Evolutionary conservation across 352 stramenopile genomes (phyloP).

Genomic region (Plasmopara muralis): DNA sequence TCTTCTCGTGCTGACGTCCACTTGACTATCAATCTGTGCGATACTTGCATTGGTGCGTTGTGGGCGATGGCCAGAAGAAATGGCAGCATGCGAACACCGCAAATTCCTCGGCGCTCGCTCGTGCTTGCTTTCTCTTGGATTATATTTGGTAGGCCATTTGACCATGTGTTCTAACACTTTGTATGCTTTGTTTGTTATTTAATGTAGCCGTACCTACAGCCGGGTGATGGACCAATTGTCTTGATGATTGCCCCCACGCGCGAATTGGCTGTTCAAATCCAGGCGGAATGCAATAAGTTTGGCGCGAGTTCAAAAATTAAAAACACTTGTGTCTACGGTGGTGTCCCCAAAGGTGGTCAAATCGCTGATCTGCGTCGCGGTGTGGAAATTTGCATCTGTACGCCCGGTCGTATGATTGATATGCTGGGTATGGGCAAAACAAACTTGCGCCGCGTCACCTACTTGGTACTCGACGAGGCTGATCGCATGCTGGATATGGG

Average conservation of each 20-base stretch:
- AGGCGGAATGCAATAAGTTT: slow-evolving; percentile 99
- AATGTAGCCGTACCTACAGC: slow-evolving; percentile 86
- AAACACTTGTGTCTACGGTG: slow-evolving; percentile 98
- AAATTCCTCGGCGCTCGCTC: slow-evolving; percentile 37
- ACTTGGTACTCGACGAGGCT: slow-evolving; percentile 98
- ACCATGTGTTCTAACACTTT: slow-evolving; percentile 23
- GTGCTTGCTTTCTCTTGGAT: slow-evolving; percentile 36
- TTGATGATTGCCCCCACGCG: slow-evolving; percentile 97
- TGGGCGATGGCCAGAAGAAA: slow-evolving; percentile 34
- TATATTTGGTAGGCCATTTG: not conserved
- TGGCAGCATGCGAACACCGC: slow-evolving; percentile 40
- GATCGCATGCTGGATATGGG: slow-evolving; percentile 96
- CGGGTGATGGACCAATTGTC: slow-evolving; percentile 98
- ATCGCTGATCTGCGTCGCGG: slow-evolving; percentile 75
- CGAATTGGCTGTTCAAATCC: slow-evolving; percentile 98
- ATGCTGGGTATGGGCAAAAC: slow-evolving; percentile 95
- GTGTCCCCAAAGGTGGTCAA: slow-evolving; percentile 94
- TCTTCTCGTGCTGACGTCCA: slow-evolving; percentile 24
- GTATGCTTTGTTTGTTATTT: slow-evolving; percentile 16
- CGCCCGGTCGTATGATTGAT: slow-evolving; percentile 97
- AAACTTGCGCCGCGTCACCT: slow-evolving; percentile 96
- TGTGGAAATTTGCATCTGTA: slow-evolving; percentile 87
- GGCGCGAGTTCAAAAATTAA: slow-evolving; percentile 96
- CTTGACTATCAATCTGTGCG: slow-evolving; percentile 27
- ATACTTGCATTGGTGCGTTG: slow-evolving; percentile 38